phyloP scores from a whole-genome alignment of 1,139 yeast species.

The Blastobotrys illinoisensis region DNA sequence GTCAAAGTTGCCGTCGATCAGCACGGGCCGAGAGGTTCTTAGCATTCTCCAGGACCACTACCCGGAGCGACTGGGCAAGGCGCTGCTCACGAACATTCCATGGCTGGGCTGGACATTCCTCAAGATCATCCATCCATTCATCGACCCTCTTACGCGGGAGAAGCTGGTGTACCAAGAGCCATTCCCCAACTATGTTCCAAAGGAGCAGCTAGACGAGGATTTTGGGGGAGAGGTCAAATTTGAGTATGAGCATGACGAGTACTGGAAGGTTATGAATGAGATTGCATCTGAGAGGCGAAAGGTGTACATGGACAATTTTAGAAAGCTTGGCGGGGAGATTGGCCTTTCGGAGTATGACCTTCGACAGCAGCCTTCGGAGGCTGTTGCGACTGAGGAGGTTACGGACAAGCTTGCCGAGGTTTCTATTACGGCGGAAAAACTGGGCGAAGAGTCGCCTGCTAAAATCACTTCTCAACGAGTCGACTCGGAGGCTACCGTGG shows the following conservation, averaged over 20 bases:
- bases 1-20: conserved; percentile 76
- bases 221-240: conserved; percentile 83
- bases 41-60: conserved; percentile 90
- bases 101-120: conserved; percentile 88
- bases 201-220: conserved; percentile 71
- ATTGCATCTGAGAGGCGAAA: conserved; percentile 53
- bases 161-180: conserved; percentile 89
- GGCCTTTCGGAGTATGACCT: conserved; percentile 83
- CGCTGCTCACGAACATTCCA: conserved; percentile 85
- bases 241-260: conserved; percentile 68
- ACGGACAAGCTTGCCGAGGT: background rate
- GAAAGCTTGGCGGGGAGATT: conserved; percentile 58
- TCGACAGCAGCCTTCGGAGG: conserved; percentile 33
- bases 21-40: conserved; percentile 74
- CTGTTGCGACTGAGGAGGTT: background rate
- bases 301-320: conserved; percentile 57
- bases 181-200: conserved; percentile 73
- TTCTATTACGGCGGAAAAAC: background rate
- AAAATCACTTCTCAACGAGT: background rate
- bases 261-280: conserved; percentile 69
- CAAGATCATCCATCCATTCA: conserved; percentile 85
- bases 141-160: conserved; percentile 90
- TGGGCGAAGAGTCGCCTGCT: background rate
- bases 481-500: background rate
- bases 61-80: conserved; percentile 91